These are phyloP conservation scores for Wickerhamiella cacticola DNA, from an alignment of 805 yeast species.

Conservation along the genomic window DNA sequence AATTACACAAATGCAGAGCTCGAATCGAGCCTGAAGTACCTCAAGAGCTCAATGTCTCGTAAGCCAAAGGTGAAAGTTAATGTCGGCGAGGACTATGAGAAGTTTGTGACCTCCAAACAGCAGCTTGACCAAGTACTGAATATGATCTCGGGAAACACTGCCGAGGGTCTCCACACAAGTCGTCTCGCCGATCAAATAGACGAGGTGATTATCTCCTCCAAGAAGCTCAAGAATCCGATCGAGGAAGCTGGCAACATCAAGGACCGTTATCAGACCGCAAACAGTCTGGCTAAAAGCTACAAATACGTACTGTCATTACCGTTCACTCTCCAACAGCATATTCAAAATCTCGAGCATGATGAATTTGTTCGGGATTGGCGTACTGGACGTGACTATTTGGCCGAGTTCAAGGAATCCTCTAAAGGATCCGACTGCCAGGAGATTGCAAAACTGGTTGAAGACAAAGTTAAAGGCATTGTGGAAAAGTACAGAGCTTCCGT, in stretches of 20 bases:
- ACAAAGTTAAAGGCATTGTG: slow-evolving; percentile 42
- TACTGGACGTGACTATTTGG: slow-evolving; percentile 34
- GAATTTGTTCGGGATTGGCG: slow-evolving; percentile 46
- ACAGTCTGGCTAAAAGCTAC: slow-evolving; percentile 42
- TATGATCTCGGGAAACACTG: slow-evolving; percentile 26
- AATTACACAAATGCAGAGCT: slow-evolving; percentile 44
- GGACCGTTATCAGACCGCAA: slow-evolving; percentile 38
- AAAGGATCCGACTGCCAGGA: slow-evolving; percentile 24
- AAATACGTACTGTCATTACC: slow-evolving; percentile 48
- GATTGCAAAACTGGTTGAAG: slow-evolving; percentile 44
- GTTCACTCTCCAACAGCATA: slow-evolving; percentile 33
- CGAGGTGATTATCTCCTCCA: slow-evolving; percentile 43
- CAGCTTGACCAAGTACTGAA: slow-evolving; percentile 48
- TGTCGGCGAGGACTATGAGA: slow-evolving; percentile 48
- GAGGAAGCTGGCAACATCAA: slow-evolving; percentile 40
- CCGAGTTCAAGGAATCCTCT: slow-evolving; percentile 21
- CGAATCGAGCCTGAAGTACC: slow-evolving; percentile 35
- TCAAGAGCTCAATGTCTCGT: slow-evolving; percentile 41
- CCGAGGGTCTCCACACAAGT: slow-evolving; percentile 18
- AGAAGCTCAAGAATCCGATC: slow-evolving; percentile 48
- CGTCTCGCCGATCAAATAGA: slow-evolving; percentile 31
- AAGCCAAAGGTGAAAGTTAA: slow-evolving; percentile 37
- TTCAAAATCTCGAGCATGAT: slow-evolving; percentile 44
- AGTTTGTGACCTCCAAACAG: slow-evolving; percentile 54
- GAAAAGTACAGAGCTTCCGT: slow-evolving; percentile 40